phyloP scores from a whole-genome alignment of 306 rosid genomes.

The Pterocarpus macrocarpus region DNA sequence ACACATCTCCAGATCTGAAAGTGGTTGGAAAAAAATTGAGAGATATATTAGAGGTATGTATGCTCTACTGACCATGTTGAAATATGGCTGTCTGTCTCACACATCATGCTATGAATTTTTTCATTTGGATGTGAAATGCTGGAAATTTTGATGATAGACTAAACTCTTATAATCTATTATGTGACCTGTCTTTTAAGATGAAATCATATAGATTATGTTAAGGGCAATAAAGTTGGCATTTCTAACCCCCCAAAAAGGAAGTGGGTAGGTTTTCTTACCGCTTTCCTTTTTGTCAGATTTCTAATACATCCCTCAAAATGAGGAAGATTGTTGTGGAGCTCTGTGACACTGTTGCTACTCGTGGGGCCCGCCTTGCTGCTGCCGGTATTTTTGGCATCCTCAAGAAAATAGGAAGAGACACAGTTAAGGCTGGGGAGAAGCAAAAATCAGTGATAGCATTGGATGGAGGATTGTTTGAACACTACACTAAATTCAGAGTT shows the following conservation, averaged over 20 bases:
- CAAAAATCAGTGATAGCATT: constrained; percentile 81
- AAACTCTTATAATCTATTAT: background rate
- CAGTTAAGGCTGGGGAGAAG: constrained; percentile 74
- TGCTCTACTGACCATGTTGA: background rate
- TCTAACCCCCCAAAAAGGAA: background rate
- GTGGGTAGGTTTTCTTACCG: constrained; percentile 34
- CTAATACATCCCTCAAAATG: constrained; percentile 77
- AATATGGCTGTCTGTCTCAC: constrained; percentile 6
- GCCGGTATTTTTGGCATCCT: constrained; percentile 88
- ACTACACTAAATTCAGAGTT: constrained; percentile 77
- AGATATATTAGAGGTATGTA: constrained; percentile 80
- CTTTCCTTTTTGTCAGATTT: constrained; percentile 60
- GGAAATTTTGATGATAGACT: constrained; percentile 22
- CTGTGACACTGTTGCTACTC: constrained; percentile 82
- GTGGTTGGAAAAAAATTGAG: constrained; percentile 78
- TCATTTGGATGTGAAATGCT: constrained; percentile 3
- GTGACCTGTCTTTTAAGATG: constrained; percentile 3
- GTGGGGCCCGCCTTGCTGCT: constrained; percentile 92
- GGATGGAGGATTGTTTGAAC: constrained; percentile 94
- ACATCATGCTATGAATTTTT: constrained; percentile 23
- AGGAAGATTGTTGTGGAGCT: constrained; percentile 71
- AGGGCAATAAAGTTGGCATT: constrained; percentile 4
- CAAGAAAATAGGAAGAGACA: constrained; percentile 91
- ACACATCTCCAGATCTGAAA: constrained; percentile 79
- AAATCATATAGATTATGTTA: constrained; percentile 10